Evolutionary conservation across 345 rosid species (phyloP).

Genomic region (Brassica nigra): DNA sequence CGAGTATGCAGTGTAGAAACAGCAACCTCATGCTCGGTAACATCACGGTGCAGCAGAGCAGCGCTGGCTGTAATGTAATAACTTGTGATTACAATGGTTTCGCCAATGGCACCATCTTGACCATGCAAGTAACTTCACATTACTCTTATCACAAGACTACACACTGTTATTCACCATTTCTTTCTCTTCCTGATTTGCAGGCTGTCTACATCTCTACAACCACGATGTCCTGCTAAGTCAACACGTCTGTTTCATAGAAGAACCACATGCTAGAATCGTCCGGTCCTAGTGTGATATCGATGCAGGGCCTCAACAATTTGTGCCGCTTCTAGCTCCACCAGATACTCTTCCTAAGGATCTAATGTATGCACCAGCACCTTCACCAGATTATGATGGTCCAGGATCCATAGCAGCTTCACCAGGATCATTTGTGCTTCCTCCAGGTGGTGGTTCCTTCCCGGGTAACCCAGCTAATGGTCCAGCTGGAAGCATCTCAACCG

Average conservation of each 20-base stretch:
- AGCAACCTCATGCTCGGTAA: constrained; percentile 95
- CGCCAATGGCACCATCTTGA: constrained; percentile 74
- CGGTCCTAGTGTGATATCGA: background rate
- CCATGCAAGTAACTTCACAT: constrained; percentile 50
- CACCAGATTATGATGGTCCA: constrained; percentile 39
- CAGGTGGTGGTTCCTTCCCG: constrained; percentile 55
- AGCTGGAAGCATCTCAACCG: constrained; percentile 56
- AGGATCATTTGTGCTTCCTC: constrained; percentile 53
- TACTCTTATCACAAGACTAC: background rate
- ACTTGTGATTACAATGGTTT: constrained; percentile 80
- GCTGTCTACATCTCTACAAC: constrained; percentile 80
- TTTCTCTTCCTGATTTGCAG: constrained; percentile 40
- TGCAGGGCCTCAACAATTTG: constrained; percentile 78
- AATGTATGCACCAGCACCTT: constrained; percentile 61
- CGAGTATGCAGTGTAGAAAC: constrained; percentile 89
- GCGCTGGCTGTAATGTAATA: constrained; percentile 87
- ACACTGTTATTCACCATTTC: background rate
- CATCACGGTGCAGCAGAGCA: constrained; percentile 65
- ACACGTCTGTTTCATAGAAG: background rate
- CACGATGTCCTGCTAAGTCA: constrained; percentile 82
- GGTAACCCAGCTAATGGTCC: constrained; percentile 66
- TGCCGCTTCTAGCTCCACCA: constrained; percentile 82
- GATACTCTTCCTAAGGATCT: constrained; percentile 54
- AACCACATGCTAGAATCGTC: background rate
- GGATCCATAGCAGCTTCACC: constrained; percentile 51